A percentile compares a stretch with the other conserved stretches of the same genome.
These are phyloP conservation scores for Zygnema circumcarinatum DNA, from an alignment of 139 green algal species.

Conservation along the genomic window DNA sequence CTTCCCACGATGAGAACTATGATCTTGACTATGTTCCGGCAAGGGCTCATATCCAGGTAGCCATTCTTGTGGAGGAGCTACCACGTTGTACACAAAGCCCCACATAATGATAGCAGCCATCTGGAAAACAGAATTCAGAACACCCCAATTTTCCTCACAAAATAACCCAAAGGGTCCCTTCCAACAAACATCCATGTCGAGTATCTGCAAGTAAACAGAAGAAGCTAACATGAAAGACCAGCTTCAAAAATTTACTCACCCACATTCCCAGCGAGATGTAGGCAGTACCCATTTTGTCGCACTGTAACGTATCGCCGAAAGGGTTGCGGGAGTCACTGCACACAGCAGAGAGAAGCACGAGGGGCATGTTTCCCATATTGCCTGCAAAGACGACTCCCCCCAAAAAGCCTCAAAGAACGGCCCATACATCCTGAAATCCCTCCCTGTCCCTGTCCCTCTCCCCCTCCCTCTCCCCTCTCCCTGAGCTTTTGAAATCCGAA, in stretches of 20 bases:
- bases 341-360: conserved; percentile 68
- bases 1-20: not conserved
- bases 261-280: conserved; percentile 71
- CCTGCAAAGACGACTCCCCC: conserved; percentile 14
- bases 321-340: conserved; percentile 47
- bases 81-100: conserved; percentile 44
- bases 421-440: no score
- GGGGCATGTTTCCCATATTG: conserved; percentile 68
- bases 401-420: no score
- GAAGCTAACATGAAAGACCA: no score
- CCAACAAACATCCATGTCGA: not conserved
- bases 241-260: conserved; percentile 39
- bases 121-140: conserved; percentile 25
- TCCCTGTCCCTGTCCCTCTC: no score
- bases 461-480: no score
- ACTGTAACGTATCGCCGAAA: conserved; percentile 34
- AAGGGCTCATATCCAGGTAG: conserved; percentile 16
- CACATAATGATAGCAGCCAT: conserved; percentile 55
- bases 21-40: not conserved
- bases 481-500: no score
- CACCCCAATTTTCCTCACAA: not conserved
- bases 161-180: not conserved
- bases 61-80: conserved; percentile 37
- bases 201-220: not conserved
- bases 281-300: conserved; percentile 61